Percentiles rank a stretch among this genome's conserved stretches.
Conservation (phyloP, 768 basidiomycete genomes). For the Lepiota venenata region DNA sequence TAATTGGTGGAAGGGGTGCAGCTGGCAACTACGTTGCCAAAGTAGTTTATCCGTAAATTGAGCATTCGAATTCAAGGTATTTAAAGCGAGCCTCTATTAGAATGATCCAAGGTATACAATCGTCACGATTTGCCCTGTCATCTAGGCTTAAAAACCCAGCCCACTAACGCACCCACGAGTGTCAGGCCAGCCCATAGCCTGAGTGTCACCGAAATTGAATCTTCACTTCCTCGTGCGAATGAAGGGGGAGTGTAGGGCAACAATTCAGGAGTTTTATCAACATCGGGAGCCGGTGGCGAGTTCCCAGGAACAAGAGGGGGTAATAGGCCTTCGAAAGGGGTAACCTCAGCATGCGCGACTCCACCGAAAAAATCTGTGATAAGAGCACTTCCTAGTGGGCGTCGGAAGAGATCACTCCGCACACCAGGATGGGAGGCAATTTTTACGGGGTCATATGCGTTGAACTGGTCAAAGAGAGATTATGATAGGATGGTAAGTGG, state of each 20-base stretch:
- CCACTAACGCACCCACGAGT: not conserved
- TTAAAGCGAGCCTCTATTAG: too few relatives aligned
- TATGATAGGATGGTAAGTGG: not conserved
- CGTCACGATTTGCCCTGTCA: too few relatives aligned
- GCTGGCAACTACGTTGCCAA: too few relatives aligned
- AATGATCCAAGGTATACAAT: too few relatives aligned
- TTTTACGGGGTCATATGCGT: conserved; percentile 66
- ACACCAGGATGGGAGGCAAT: conserved; percentile 91
- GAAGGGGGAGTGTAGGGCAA: not conserved
- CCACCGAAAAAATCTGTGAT: conserved; percentile 91
- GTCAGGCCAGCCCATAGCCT: not conserved
- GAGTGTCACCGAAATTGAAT: not conserved
- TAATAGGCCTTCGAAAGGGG: not conserved
- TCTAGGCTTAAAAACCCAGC: not conserved
- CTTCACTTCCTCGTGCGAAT: not conserved
- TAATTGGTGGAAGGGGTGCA: too few relatives aligned
- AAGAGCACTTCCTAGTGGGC: conserved; percentile 55
- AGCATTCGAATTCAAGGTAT: too few relatives aligned
- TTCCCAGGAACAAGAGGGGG: not conserved
- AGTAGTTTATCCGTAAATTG: too few relatives aligned
- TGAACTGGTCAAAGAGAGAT: conserved; percentile 52
- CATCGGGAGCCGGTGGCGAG: not conserved
- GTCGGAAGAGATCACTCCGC: conserved; percentile 74
- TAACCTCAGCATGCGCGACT: conserved; percentile 77
- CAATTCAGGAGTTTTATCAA: too few relatives aligned